Evolutionary conservation across 176 grass and related monocot species (phyloP), one percentile per base, ranked within the genome.

Genomic region (Tuctoria greenei): DNA sequence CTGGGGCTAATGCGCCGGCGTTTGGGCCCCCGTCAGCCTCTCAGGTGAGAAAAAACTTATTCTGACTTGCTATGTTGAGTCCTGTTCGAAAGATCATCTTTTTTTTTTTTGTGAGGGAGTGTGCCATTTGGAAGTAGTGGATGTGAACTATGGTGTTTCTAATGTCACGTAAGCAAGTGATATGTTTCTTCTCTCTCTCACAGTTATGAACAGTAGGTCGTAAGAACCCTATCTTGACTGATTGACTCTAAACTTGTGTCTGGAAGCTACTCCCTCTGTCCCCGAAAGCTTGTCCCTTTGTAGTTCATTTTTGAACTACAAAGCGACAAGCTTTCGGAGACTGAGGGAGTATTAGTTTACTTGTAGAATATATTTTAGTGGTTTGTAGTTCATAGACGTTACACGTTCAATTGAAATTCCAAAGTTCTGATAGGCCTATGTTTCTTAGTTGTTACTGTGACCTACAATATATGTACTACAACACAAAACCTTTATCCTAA

Each of bases 11-110:
- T 67, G 77, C 82, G 1, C 50, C 67, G 8, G 5, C 69, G 8
- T 90, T 87, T 71, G 46, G 80, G 21, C 40, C 74, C 65, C 56
- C 27, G 2, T 46, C 76, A 13, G 88, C 82, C 67, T 6, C 58
- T 67, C 84, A 90, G 74, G 84, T 83, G 52, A 14, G n/a, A 28
- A 65, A 27, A 51, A 9, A 20, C 28, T 74, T 69, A 52, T 83
- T 40, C 16, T 49, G 4, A 14, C 45, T 55, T 78, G 18, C 49
- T 74, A 39, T n/a, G 18, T 55, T 43, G 44, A 23, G 25, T 57
- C 61, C 25, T 77, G 8, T 66, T 10, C n/a, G 2, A 45, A 70
- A 69, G 21, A 50, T 81, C 1, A 25, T 5, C 0, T n/a, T n/a
- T n/a, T n/a, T n/a, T n/a, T n/a, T 18, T 79, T 73, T 72, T 72